Evolutionary conservation across 2,329 filamentous ascomycete species (phyloP), one percentile per base, ranked within the genome.

Genomic region (Cladophialophora yegresii): DNA sequence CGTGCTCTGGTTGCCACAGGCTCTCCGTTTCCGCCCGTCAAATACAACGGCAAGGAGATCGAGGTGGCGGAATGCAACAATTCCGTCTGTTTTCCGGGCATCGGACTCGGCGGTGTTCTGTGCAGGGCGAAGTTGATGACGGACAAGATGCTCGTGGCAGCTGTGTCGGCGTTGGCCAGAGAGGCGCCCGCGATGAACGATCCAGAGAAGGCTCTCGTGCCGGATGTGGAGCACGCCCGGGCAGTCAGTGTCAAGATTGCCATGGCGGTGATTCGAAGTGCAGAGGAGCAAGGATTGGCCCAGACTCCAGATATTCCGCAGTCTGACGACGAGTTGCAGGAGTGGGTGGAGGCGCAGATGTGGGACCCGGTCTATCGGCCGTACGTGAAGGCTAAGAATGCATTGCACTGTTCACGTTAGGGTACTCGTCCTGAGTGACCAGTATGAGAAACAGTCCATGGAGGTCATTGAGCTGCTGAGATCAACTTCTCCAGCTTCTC

Each of bases 41-140:
- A 84, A 57, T 84, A 83, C 59, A 76, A 82, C 16, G 84, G 84
- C 0, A 78, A 77, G 49, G 79, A 81, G 70, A 82, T 83, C 61
- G 83, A 86, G 49, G 81, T 87, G 20, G 91, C 91, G 26, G 92
- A 96, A 76, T 96, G 92, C 78, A 96, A 96, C 78, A 96, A 96
- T 77, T 89, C 87, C 0, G 90, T 90, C 36, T 89, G 89, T 16
- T 96, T 96, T 75, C 92, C 92, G 0, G 91, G 91, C 0, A 93
- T 96, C 64, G 92, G 91, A 0, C 86, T 96, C 0, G 92, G 91
- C 10, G 85, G 85, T 7, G 85, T 96, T 0, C 83, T 96, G 1
- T 87, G 83, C 28, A 86, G 90, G 13, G 82, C 89, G 2, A 82
- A 79, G 12, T 81, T 87, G 0, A 77, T 96, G 30, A 89, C 89